Percentiles rank a stretch among this genome's conserved stretches.
These are phyloP conservation scores for Sporothrix humicola DNA, from an alignment of 2,329 filamentous ascomycete species.

Conservation along the genomic window DNA sequence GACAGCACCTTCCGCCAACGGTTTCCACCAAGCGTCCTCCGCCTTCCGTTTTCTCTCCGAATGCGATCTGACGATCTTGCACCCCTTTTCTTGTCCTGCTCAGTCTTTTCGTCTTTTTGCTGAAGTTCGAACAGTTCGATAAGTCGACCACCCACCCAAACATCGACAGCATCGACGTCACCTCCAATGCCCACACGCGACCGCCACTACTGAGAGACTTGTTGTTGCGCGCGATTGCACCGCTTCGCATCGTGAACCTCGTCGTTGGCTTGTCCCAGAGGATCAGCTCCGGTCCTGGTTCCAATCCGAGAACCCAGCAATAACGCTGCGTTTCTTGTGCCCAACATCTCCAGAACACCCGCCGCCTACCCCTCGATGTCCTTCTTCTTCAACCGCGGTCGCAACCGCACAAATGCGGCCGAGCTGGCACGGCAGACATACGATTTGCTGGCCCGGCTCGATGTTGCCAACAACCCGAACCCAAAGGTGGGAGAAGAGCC, in stretches of 20 bases:
- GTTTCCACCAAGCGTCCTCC: too few species aligned
- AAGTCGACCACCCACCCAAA: too few species aligned
- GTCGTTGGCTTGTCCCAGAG: not conserved
- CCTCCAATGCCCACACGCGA: constrained; percentile 3
- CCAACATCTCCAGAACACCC: not conserved
- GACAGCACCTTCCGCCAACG: too few species aligned
- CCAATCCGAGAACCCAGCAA: not conserved
- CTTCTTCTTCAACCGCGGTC: constrained; percentile 40
- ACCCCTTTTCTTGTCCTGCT: not conserved
- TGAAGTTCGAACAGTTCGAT: too few species aligned
- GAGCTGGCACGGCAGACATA: constrained; percentile 40
- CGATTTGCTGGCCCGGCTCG: constrained; percentile 39
- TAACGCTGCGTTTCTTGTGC: too few species aligned
- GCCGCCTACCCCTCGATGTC: constrained; percentile 38
- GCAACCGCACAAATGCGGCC: constrained; percentile 40
- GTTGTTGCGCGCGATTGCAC: not conserved
- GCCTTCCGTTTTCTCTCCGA: not conserved
- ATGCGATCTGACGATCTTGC: constrained; percentile 24
- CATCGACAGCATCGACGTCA: not conserved
- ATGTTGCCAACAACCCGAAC: constrained; percentile 29
- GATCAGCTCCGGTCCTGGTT: not conserved
- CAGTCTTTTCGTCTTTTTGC: too few species aligned
- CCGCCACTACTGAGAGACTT: constrained; percentile 18
- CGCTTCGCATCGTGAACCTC: not conserved
- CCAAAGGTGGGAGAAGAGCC: constrained; percentile 31